A percentile compares a stretch with the other conserved stretches of the same genome.
Evolutionary conservation across 768 basidiomycete species (phyloP).

Genomic region (Russula abietina): DNA sequence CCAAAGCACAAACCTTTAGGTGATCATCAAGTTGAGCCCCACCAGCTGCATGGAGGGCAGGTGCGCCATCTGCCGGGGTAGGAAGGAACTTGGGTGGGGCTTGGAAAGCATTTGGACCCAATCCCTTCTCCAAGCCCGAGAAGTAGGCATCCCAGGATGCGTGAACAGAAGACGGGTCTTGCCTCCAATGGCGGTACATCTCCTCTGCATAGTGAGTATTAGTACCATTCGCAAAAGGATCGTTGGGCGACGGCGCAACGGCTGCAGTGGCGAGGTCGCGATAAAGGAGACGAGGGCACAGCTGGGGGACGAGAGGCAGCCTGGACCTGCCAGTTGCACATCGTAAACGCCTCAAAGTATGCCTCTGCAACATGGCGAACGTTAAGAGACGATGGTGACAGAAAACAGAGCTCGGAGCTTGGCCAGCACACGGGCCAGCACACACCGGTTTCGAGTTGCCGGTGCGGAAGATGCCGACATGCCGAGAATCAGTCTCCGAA

Average conservation of each 20-base stretch:
- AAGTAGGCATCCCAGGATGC: conserved; percentile 94
- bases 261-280: conserved; percentile 44
- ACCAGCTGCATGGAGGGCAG: conserved; percentile 59
- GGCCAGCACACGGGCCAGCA: conserved; percentile 2
- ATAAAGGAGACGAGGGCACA: conserved; percentile 24
- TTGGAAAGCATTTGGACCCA: conserved; percentile 78
- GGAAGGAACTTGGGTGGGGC: conserved; percentile 73
- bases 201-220: conserved; percentile 95
- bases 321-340: conserved; percentile 27
- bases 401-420: not conserved
- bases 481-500: too few relatives aligned
- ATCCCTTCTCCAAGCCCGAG: conserved; percentile 82
- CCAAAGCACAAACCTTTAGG: conserved; percentile 60
- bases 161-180: conserved; percentile 90
- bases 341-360: conserved; percentile 35
- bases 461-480: conserved; percentile 7
- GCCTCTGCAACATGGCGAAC: conserved; percentile 35
- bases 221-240: conserved; percentile 87
- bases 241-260: conserved; percentile 62
- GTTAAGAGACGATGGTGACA: not conserved
- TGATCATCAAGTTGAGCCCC: conserved; percentile 87
- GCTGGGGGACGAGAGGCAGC: conserved; percentile 22
- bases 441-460: not conserved
- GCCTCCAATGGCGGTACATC: conserved; percentile 90
- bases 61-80: conserved; percentile 71